Evolutionary conservation across 2,329 filamentous ascomycete species (phyloP), one percentile per base, ranked within the genome.

Genomic region (Aureobasidium subglaciale): DNA sequence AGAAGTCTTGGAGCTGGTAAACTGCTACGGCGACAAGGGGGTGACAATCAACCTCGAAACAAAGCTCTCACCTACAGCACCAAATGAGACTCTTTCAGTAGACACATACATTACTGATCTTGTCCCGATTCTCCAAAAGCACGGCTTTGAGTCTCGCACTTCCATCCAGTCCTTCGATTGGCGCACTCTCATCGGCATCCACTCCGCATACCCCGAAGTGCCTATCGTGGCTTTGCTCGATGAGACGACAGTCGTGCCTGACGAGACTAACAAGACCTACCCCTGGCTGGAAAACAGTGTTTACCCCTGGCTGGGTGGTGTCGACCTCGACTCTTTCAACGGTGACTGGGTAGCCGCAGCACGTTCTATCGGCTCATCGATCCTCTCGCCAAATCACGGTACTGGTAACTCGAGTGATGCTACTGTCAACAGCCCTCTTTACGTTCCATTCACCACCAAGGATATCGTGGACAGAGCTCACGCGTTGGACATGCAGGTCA

Each of bases 31-130:
- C 13, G 43, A 48, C 20, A 25, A 34, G n/a, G 43, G 43, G 5
- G 43, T 48, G 13, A 48, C 43, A 1, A 48, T 48, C 16, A 48
- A 48, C 10, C 43, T 48, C 20, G 43, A 48, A 30, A 48, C 43
- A 1, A 48, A 48, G 25, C 30, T 48, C 2, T 34, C 29, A 2
- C 43, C 43, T 11, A 48, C 43, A 1, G 43, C 43, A 10, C 43
- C 43, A 2, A 48, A 48, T 13, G 29, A 48, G 5, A 48, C 43
- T 1, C 7, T 48, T 1, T 25, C 43, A 6, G 13, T 48, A 2
- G 43, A 48, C 29, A 48, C 43, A 2, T 48, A 48, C 7, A 35
- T 48, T 20, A 35, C 43, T 2, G 43, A 48, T 5, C 18, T 48
- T 11, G 25, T 48, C 2, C 43, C 43, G 5, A 48, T 48, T 6